phyloP scores from a whole-genome alignment of 2,329 filamentous ascomycete genomes.

The Clonostachys byssicola region DNA sequence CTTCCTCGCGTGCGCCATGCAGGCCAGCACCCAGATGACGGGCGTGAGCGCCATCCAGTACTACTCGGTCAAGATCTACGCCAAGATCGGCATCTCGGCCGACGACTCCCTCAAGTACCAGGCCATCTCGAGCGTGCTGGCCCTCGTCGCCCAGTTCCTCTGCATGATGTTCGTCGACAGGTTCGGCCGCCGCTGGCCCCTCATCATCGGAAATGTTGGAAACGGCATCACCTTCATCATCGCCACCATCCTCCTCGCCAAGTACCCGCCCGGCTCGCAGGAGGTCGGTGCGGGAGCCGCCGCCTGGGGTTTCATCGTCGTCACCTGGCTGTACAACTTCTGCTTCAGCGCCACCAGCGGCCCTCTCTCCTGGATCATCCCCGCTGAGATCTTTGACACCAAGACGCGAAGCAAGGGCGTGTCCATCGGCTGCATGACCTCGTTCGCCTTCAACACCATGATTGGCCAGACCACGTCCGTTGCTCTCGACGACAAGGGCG shows the following conservation, averaged over 20 bases:
- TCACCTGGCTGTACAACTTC: constrained; percentile 80
- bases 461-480: constrained; percentile 62
- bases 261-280: constrained; percentile 49
- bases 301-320: constrained; percentile 67
- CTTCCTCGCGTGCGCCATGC: constrained; percentile 64
- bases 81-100: constrained; percentile 62
- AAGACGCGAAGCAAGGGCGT: constrained; percentile 72
- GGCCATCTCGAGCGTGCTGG: constrained; percentile 69
- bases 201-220: constrained; percentile 68
- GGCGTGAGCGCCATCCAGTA: constrained; percentile 74
- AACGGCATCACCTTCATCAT: constrained; percentile 73
- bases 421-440: constrained; percentile 68
- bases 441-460: constrained; percentile 74
- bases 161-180: constrained; percentile 68
- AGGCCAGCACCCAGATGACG: constrained; percentile 73
- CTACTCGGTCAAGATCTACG: constrained; percentile 64
- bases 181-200: constrained; percentile 65
- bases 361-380: constrained; percentile 57
- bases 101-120: constrained; percentile 69
- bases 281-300: constrained; percentile 41
- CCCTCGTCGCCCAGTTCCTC: constrained; percentile 61
- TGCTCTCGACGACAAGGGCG: constrained; percentile 31
- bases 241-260: constrained; percentile 45
- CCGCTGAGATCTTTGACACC: constrained; percentile 74
- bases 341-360: constrained; percentile 69